Conservation (phyloP, 2,329 filamentous ascomycete species). For the Hypomyces perniciosus region DNA sequence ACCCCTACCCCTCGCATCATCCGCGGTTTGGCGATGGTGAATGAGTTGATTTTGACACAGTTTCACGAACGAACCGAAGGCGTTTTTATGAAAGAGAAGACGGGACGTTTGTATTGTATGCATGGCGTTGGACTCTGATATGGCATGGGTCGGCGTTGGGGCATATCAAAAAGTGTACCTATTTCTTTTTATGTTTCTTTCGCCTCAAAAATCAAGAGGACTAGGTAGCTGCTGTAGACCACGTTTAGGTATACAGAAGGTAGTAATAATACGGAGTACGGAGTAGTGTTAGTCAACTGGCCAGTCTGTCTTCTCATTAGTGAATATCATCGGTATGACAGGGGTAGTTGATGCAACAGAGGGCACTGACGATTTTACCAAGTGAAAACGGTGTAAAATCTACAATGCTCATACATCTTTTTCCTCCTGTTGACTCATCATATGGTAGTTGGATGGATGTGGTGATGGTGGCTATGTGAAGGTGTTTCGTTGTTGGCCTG, state of each 20-base stretch:
- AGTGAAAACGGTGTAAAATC: no score
- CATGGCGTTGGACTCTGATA: constrained; percentile 1
- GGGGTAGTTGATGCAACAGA: no score
- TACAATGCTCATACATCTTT: no score
- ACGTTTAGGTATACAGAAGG: background rate
- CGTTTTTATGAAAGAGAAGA: background rate
- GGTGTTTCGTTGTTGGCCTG: background rate
- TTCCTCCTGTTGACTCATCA: no score
- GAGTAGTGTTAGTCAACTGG: background rate
- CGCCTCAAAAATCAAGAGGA: constrained; percentile 15
- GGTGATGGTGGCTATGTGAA: background rate
- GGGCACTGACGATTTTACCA: no score
- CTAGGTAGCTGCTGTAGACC: constrained; percentile 10
- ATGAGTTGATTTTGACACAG: constrained; percentile 17
- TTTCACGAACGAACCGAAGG: constrained; percentile 12
- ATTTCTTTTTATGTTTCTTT: constrained; percentile 9
- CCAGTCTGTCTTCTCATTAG: no score
- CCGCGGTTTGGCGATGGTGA: constrained; percentile 11
- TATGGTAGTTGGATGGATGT: no score
- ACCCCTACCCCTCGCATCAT: background rate
- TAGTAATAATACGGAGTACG: constrained; percentile 5
- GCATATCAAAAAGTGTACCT: constrained; percentile 14
- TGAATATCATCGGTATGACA: no score
- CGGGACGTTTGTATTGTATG: background rate
- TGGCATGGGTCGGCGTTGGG: constrained; percentile 6